Conservation (phyloP, 306 rosid genomes). For the Inga oerstediana region DNA sequence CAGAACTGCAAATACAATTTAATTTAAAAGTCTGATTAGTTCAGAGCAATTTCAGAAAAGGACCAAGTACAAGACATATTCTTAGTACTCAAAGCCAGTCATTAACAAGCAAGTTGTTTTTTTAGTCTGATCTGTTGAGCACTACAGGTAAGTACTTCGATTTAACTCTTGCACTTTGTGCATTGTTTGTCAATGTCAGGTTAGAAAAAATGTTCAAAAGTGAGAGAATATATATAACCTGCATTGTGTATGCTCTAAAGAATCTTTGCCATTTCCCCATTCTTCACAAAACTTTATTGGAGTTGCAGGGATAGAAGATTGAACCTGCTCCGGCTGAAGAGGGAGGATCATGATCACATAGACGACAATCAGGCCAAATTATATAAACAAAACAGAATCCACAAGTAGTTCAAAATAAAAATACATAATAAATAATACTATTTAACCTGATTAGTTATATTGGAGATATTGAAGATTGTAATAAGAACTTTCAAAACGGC, state of each 20-base stretch:
- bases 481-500: no score
- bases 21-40: neutral
- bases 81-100: neutral
- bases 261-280: constrained; percentile 42
- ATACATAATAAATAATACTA: no score
- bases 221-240: constrained; percentile 52
- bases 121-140: neutral
- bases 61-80: neutral
- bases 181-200: constrained; percentile 22
- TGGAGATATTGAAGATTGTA: neutral
- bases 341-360: no score
- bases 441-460: no score
- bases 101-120: neutral
- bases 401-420: no score
- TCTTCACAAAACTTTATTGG: constrained; percentile 50
- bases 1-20: constrained; percentile 35
- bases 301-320: constrained; percentile 49
- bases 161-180: neutral
- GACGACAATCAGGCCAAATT: no score
- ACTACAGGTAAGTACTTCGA: neutral
- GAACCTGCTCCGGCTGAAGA: constrained; percentile 32
- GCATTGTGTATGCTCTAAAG: constrained; percentile 61
- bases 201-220: neutral
- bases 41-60: constrained; percentile 17
- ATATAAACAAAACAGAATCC: no score